These are phyloP conservation scores for Chaetomium globosum DNA, from an alignment of 2,329 filamentous ascomycete genomes.

Conservation along the genomic window DNA sequence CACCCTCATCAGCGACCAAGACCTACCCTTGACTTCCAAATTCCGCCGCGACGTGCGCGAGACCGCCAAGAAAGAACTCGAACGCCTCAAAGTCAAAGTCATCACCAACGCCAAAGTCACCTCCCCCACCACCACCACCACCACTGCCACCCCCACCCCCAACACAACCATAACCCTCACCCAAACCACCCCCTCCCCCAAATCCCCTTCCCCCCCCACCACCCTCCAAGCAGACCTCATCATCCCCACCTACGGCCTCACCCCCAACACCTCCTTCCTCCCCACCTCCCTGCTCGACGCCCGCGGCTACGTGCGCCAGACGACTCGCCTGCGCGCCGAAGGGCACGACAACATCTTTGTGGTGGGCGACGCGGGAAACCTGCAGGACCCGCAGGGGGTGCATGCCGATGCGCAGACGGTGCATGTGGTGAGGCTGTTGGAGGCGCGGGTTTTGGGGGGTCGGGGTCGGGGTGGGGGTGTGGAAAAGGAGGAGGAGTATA, in stretches of 20 bases:
- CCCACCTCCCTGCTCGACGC: conserved; percentile 38
- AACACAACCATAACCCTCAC: conserved; percentile 19
- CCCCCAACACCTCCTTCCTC: conserved; percentile 48
- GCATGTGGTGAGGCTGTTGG: conserved; percentile 35
- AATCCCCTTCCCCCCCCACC: neutral
- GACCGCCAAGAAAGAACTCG: conserved; percentile 45
- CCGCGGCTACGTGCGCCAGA: conserved; percentile 36
- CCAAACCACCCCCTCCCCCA: neutral
- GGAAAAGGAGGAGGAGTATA: conserved; percentile 27
- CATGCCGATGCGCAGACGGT: conserved; percentile 36
- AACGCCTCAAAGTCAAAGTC: conserved; percentile 49
- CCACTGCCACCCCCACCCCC: conserved; percentile 4
- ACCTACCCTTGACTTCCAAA: conserved; percentile 45
- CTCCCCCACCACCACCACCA: neutral
- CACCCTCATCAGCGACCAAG: conserved; percentile 47
- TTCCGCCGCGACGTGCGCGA: conserved; percentile 46
- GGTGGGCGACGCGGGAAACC: conserved; percentile 39
- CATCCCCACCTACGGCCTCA: conserved; percentile 51
- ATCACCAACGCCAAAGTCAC: conserved; percentile 47
- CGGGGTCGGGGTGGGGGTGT: neutral
- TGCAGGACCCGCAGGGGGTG: conserved; percentile 35
- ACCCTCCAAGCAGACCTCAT: conserved; percentile 50
- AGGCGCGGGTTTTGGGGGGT: conserved; percentile 30
- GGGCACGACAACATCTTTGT: conserved; percentile 40
- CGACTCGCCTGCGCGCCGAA: conserved; percentile 35